Conservation (phyloP, 345 rosid species). For the Eucalyptus microcorys region DNA sequence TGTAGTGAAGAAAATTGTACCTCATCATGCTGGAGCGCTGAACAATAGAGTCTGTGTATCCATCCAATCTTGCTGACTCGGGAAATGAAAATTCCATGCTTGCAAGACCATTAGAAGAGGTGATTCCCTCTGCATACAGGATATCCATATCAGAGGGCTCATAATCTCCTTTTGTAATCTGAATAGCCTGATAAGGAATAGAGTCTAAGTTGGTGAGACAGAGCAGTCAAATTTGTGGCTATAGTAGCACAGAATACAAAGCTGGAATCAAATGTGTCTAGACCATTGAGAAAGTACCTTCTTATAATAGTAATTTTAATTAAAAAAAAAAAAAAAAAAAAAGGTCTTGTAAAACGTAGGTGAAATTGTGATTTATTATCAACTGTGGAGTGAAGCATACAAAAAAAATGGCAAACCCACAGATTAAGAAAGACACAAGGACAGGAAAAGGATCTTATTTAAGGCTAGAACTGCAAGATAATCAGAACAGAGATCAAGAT, state of each 20-base stretch:
- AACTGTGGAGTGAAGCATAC: neutral
- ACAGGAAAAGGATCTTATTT: neutral
- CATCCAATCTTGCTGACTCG: constrained; percentile 5
- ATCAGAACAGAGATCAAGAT: neutral
- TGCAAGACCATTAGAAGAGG: constrained; percentile 57
- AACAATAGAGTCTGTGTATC: constrained; percentile 5
- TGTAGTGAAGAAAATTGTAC: constrained; percentile 14
- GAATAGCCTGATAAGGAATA: constrained; percentile 45
- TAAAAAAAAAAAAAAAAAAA: too few relatives aligned
- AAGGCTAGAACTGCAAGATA: neutral
- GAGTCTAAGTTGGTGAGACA: neutral
- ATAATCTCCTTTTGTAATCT: constrained; percentile 53
- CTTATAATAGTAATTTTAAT: neutral
- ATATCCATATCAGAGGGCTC: constrained; percentile 76
- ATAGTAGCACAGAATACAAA: neutral
- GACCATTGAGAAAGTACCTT: neutral
- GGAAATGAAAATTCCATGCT: constrained; percentile 75
- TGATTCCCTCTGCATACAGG: constrained; percentile 66
- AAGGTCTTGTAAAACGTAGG: neutral
- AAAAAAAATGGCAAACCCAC: neutral
- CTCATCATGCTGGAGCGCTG: constrained; percentile 32
- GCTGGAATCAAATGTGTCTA: neutral
- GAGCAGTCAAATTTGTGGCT: neutral
- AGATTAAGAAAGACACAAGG: neutral
- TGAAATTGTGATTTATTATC: neutral